Evolutionary conservation across 1,139 yeast genomes (phyloP), one percentile per base, ranked within the genome.

Genomic region (Suhomyces bribrorum): DNA sequence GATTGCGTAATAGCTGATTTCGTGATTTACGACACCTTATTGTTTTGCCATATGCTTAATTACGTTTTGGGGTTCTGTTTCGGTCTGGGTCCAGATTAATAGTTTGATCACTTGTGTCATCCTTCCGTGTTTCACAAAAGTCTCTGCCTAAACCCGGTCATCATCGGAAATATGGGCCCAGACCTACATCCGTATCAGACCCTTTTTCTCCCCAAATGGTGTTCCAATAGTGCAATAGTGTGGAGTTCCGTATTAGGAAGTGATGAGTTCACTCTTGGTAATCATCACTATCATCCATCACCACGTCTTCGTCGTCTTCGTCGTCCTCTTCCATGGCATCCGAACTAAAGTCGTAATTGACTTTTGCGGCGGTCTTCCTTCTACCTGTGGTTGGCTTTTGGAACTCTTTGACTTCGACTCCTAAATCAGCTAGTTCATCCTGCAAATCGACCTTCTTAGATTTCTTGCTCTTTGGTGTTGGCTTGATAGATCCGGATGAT

Each of bases 401-500:
- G 51, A 40, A 40, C n/a, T 25, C 38, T 12, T 29, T 32, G 13
- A 27, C 42, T 30, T 17, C 48, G 32, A 47, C 49, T 8, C 32
- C 43, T 27, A 59, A 46, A 26, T 58, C 62, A 2, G 57, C 60
- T 16, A 58, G 48, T 38, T 60, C 63, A 4, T 56, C 59, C 23
- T 47, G 32, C 31, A 42, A 29, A 28, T 47, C 32, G 29, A 38
- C 32, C 36, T 37, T 30, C 24, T 41, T 45, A 4, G 44, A 33
- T 26, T 46, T 45, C 17, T 14, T 26, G 22, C 24, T 22, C n/a
- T 16, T 25, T 17, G 34, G 31, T 14, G n/a, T 14, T 32, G 7
- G 36, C 11, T 20, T 20, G 11, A 8, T 20, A 1, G 23, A 20
- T 20, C 11, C 23, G n/a, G n/a, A n/a, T n/a, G n/a, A 5, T 9